A percentile compares a stretch with the other conserved stretches of the same genome.
Evolutionary conservation across 192 early-diverging fungal genomes (phyloP).

Genomic region (Entophlyctis luteolus): DNA sequence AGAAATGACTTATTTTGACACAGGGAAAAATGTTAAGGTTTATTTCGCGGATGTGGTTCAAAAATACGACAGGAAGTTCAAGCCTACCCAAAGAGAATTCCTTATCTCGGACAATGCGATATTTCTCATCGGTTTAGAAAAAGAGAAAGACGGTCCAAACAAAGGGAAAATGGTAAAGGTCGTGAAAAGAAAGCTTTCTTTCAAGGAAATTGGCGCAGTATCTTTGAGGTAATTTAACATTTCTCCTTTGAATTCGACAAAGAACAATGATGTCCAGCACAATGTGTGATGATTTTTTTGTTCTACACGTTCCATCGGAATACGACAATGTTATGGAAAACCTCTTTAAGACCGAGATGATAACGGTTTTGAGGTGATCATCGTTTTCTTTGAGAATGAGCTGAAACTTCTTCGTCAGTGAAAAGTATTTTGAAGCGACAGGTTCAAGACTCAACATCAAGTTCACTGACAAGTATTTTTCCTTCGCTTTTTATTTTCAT

Average conservation of each 20-base stretch:
- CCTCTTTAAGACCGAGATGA: slow-evolving; percentile 57
- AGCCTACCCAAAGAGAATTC: slow-evolving; percentile 44
- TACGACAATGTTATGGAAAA: slow-evolving; percentile 58
- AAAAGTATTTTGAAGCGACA: slow-evolving; percentile 40
- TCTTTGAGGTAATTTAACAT: slow-evolving; percentile 44
- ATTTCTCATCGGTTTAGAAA: slow-evolving; percentile 52
- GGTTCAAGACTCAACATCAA: slow-evolving; percentile 31
- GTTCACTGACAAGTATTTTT: slow-evolving; percentile 43
- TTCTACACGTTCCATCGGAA: slow-evolving; percentile 49
- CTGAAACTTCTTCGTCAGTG: slow-evolving; percentile 16
- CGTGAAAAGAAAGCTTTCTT: slow-evolving; percentile 49
- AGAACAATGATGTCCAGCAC: too few species aligned
- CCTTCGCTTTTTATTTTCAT: slow-evolving; percentile 10
- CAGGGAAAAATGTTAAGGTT: slow-evolving; percentile 56
- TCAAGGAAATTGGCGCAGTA: slow-evolving; percentile 44
- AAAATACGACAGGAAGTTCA: slow-evolving; percentile 64
- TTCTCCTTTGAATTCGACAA: slow-evolving; percentile 35
- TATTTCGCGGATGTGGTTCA: slow-evolving; percentile 45
- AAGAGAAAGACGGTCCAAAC: slow-evolving; percentile 55
- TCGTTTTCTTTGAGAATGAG: background rate
- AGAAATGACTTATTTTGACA: background rate
- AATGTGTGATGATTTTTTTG: slow-evolving; percentile 51
- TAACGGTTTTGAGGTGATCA: slow-evolving; percentile 50
- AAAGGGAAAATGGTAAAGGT: slow-evolving; percentile 60
- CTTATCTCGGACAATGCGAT: slow-evolving; percentile 48